A percentile compares a stretch with the other conserved stretches of the same genome.
These are phyloP conservation scores for Penicillium sp. DNA, from an alignment of 2,329 filamentous ascomycete species.

Conservation along the genomic window DNA sequence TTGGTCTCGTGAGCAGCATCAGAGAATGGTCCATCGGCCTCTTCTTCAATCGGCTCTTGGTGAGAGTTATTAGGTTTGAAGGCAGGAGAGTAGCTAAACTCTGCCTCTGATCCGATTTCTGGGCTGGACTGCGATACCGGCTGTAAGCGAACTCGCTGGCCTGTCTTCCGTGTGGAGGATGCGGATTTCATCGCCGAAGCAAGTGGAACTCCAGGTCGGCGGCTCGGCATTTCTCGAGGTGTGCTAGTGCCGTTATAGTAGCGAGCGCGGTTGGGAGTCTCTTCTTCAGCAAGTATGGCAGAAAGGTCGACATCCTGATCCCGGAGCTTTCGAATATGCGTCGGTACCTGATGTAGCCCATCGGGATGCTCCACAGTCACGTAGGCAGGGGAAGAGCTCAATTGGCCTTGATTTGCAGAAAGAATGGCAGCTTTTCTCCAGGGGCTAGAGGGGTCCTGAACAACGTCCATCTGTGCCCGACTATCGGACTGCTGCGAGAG, in stretches of 20 bases:
- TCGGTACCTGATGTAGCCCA: slow-evolving; percentile 39
- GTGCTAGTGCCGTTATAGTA: slow-evolving; percentile 46
- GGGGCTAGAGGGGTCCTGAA: slow-evolving; percentile 39
- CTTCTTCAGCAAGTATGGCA: slow-evolving; percentile 38
- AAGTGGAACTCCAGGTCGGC: slow-evolving; percentile 23
- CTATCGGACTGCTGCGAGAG: slow-evolving; percentile 38
- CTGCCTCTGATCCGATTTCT: slow-evolving; percentile 30
- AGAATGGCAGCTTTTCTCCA: slow-evolving; percentile 38
- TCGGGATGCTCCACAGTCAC: slow-evolving; percentile 39
- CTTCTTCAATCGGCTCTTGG: slow-evolving; percentile 9
- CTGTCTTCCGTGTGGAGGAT: slow-evolving; percentile 28
- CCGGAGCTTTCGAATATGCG: slow-evolving; percentile 41
- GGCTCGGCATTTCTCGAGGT: slow-evolving; percentile 33
- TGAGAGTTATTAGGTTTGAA: slow-evolving; percentile 6
- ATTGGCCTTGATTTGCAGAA: slow-evolving; percentile 31
- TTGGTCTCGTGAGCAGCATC: slow-evolving; percentile 26
- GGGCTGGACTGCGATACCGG: slow-evolving; percentile 37
- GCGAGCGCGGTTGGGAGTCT: slow-evolving; percentile 46
- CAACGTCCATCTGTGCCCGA: slow-evolving; percentile 21
- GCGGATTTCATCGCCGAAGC: slow-evolving; percentile 21
- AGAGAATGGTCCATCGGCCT: slow-evolving; percentile 21
- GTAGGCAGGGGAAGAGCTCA: slow-evolving; percentile 37
- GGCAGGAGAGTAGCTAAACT: slow-evolving; percentile 16
- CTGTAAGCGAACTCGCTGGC: slow-evolving; percentile 31
- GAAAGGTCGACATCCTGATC: slow-evolving; percentile 46